Percentiles rank a stretch among this genome's conserved stretches.
These are phyloP conservation scores for Nannizzia gypsea DNA, from an alignment of 2,329 filamentous ascomycete genomes.

Conservation along the genomic window DNA sequence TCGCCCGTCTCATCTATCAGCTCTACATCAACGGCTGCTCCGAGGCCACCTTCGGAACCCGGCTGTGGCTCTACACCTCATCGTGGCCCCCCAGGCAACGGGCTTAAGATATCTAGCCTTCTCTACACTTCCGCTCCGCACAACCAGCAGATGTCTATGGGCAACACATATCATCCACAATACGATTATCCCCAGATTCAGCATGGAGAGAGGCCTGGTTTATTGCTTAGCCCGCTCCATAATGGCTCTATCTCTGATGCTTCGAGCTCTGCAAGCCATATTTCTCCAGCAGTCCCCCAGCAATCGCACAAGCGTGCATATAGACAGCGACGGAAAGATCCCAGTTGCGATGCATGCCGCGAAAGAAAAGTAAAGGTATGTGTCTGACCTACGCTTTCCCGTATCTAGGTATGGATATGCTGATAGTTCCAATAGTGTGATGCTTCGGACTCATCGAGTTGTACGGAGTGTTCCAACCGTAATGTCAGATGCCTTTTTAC, in stretches of 20 bases:
- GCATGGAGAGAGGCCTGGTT: constrained; percentile 27
- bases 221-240: constrained; percentile 24
- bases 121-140: constrained; percentile 27
- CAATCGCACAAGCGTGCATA: constrained; percentile 87
- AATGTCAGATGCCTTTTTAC: constrained; percentile 98
- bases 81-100: constrained; percentile 29
- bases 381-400: background rate
- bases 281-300: constrained; percentile 36
- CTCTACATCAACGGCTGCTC: constrained; percentile 3
- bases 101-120: constrained; percentile 32
- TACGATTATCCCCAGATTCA: constrained; percentile 32
- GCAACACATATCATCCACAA: constrained; percentile 26
- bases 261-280: constrained; percentile 21
- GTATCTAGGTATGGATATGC: background rate
- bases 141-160: constrained; percentile 16
- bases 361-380: constrained; percentile 60
- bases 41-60: constrained; percentile 8
- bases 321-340: constrained; percentile 86
- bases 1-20: constrained; percentile 12
- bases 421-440: constrained; percentile 52
- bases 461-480: constrained; percentile 91
- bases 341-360: constrained; percentile 91
- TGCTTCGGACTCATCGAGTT: constrained; percentile 89
- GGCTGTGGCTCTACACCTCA: constrained; percentile 26
- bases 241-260: constrained; percentile 31